A percentile compares a stretch with the other conserved stretches of the same genome.
Evolutionary conservation across 1,284 basidiomycete genomes (phyloP).

Genomic region (Sparassis latifolia): DNA sequence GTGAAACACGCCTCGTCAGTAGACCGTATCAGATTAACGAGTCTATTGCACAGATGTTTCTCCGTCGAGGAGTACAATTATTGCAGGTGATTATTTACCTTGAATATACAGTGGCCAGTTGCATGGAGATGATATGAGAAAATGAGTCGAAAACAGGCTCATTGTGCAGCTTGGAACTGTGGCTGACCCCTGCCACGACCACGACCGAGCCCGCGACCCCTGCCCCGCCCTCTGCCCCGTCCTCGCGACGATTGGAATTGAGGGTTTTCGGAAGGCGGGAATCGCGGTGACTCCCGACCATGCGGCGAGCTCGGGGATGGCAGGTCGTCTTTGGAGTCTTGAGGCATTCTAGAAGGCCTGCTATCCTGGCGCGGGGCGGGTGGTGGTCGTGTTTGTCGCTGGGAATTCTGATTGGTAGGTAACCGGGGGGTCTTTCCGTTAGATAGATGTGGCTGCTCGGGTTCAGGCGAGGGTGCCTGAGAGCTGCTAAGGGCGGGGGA

Average conservation of each 20-base stretch:
- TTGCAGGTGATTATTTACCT: too few species aligned
- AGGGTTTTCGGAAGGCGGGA: neutral
- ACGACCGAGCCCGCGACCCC: constrained; percentile 30
- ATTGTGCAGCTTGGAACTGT: neutral
- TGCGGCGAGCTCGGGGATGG: neutral
- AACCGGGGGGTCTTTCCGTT: neutral
- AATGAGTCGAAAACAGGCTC: too few species aligned
- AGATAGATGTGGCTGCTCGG: neutral
- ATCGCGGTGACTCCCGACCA: neutral
- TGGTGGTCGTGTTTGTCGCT: neutral
- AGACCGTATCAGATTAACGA: too few species aligned
- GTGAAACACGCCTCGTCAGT: too few species aligned
- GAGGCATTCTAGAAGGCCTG: neutral
- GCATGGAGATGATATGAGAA: too few species aligned
- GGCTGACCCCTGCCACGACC: constrained; percentile 26
- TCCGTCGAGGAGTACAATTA: too few species aligned
- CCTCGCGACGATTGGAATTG: neutral
- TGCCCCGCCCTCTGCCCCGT: constrained; percentile 10
- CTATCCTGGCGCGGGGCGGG: neutral
- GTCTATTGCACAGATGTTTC: too few species aligned
- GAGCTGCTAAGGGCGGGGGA: neutral
- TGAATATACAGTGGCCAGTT: too few species aligned
- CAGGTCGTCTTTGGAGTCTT: neutral
- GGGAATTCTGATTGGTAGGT: neutral
- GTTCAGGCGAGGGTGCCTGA: neutral